Percentiles rank a stretch among this genome's conserved stretches.
Evolutionary conservation across 75 land plant genomes (phyloP).

Genomic region (Gnetum montanum): DNA sequence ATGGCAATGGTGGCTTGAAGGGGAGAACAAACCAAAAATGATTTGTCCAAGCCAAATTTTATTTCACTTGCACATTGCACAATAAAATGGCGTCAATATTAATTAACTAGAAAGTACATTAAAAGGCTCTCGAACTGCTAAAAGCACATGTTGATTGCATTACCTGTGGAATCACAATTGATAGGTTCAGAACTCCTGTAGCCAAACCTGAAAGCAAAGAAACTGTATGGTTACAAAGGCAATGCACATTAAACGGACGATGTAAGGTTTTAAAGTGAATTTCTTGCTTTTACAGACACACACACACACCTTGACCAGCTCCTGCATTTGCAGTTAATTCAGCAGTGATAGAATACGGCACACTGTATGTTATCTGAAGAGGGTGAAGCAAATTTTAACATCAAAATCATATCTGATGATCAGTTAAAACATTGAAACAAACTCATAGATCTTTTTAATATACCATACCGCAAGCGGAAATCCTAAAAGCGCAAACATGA

Average conservation of each 20-base stretch:
- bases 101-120: too few relatives aligned
- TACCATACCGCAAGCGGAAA: slow-evolving; percentile 82
- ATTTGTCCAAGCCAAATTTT: neutral
- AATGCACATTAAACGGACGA: too few relatives aligned
- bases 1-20: too few relatives aligned
- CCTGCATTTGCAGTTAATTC: slow-evolving; percentile 69
- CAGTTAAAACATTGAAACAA: too few relatives aligned
- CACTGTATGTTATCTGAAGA: slow-evolving; percentile 69
- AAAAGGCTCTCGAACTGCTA: too few relatives aligned
- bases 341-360: slow-evolving; percentile 85
- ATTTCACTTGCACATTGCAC: neutral
- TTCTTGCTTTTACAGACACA: neutral
- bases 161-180: slow-evolving; percentile 95
- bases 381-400: too few relatives aligned
- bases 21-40: neutral
- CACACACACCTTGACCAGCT: slow-evolving; percentile 73
- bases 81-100: too few relatives aligned
- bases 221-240: too few relatives aligned
- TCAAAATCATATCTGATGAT: too few relatives aligned
- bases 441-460: too few relatives aligned
- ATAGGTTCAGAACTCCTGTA: slow-evolving; percentile 84
- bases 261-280: too few relatives aligned
- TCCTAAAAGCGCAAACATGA: slow-evolving; percentile 79
- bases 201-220: slow-evolving; percentile 59
- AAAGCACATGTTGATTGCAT: neutral